These are phyloP conservation scores for Persicaria maculosa DNA, from an alignment of 148 eudicot genomes.

Conservation along the genomic window DNA sequence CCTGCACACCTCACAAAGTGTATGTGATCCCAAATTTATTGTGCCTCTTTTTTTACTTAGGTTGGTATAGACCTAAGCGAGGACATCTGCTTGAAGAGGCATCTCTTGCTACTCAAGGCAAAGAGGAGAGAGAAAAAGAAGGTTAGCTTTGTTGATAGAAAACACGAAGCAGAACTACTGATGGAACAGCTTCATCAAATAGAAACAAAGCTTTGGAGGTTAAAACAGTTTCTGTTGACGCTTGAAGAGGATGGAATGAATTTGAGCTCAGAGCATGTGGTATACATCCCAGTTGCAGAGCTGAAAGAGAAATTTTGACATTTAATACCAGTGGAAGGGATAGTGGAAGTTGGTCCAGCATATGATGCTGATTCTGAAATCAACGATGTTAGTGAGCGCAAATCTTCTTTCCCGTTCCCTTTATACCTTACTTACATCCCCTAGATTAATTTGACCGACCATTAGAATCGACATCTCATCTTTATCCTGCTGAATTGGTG, in stretches of 20 bases:
- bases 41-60: not conserved
- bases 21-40: not conserved
- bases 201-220: constrained; percentile 44
- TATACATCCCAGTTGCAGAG: constrained; percentile 57
- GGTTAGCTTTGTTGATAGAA: constrained; percentile 4
- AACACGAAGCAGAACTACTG: constrained; percentile 38
- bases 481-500: too few species aligned
- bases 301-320: constrained; percentile 43
- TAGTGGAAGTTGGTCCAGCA: not conserved
- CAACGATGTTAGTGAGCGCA: not conserved
- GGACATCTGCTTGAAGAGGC: constrained; percentile 41
- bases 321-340: not conserved
- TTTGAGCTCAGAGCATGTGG: constrained; percentile 15
- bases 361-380: too few species aligned
- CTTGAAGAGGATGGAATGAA: constrained; percentile 22
- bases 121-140: constrained; percentile 14
- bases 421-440: too few species aligned
- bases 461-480: too few species aligned
- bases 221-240: constrained; percentile 35
- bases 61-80: not conserved
- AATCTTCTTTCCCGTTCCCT: not conserved
- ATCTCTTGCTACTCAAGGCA: constrained; percentile 24
- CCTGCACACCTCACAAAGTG: not conserved
- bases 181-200: constrained; percentile 53
- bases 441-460: too few species aligned